These are phyloP conservation scores for Vicia sativa DNA, from an alignment of 306 rosid genomes.

Conservation along the genomic window DNA sequence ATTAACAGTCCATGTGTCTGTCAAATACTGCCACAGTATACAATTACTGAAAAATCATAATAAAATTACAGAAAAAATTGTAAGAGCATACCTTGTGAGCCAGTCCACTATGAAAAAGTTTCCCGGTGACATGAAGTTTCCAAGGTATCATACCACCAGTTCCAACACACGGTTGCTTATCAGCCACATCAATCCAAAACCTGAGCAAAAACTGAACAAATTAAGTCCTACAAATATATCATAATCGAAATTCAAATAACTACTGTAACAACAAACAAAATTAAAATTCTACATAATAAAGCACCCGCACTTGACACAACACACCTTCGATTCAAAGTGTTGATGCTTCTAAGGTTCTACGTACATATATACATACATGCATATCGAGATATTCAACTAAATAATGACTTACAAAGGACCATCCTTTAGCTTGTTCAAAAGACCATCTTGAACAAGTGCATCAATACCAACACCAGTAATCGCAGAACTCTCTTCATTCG, in stretches of 20 bases:
- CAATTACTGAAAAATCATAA: slow-evolving; percentile 14
- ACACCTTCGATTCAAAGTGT: background rate
- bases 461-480: slow-evolving; percentile 87
- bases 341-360: background rate
- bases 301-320: background rate
- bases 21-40: background rate
- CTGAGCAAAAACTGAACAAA: slow-evolving; percentile 45
- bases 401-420: slow-evolving; percentile 80
- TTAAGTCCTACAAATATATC: slow-evolving; percentile 17
- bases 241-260: background rate
- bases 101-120: slow-evolving; percentile 92
- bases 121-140: slow-evolving; percentile 81
- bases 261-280: background rate
- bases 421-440: slow-evolving; percentile 64
- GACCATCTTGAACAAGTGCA: slow-evolving; percentile 83
- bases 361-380: background rate
- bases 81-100: slow-evolving; percentile 68
- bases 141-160: slow-evolving; percentile 96
- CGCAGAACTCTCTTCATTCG: slow-evolving; percentile 88
- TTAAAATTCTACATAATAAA: background rate
- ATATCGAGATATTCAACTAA: slow-evolving; percentile 7
- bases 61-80: slow-evolving; percentile 3
- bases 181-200: slow-evolving; percentile 93
- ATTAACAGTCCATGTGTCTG: background rate
- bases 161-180: slow-evolving; percentile 92